Base-by-base conservation (phyloP, 768 basidiomycete species). In the Trametes elegans region DNA sequence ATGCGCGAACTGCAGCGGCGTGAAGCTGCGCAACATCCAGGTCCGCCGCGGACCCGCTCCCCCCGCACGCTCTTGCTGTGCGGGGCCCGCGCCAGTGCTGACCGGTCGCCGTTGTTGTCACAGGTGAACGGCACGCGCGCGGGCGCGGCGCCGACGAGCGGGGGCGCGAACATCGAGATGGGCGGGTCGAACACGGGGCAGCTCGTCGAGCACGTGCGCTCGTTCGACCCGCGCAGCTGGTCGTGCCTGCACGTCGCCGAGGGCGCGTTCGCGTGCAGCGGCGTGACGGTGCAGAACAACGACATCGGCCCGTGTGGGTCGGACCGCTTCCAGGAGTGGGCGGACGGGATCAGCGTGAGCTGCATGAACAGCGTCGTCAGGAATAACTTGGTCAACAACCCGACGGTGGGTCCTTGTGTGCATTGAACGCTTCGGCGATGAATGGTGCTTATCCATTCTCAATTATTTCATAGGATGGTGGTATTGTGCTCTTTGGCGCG, bases 81-180 rank as follows among this genome's bases (percentile, higher is more conserved):
- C n/a, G n/a, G n/a, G n/a, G n/a, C n/a, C n/a, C n/a, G n/a, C n/a
- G n/a, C n/a, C n/a, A n/a, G n/a, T n/a, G n/a, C n/a, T n/a, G n/a
- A n/a, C n/a, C n/a, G n/a, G n/a, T n/a, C n/a, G n/a, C n/a, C n/a
- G n/a, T n/a, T n/a, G n/a, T n/a, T n/a, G n/a, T n/a, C n/a, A n/a
- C 45, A 92, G 89, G 80, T 93, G 58, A 80, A 93, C 63, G 90
- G 91, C 13, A 82, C 83, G 5, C 80, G 90, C 53, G 70, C 70
- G 16, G 79, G 78, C 23, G 81, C 75, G 7, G 61, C 76, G 35
- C 78, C 84, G 1, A 78, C 76, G 0, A 57, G 43, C 21, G 88
- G 88, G 7, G 88, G 87, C 0, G 90, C 79, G 21, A 91, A 90
- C 62, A 90, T 93, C 50, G 90, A 93, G 70, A 85, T 93, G 77